phyloP scores from a whole-genome alignment of 2,329 filamentous ascomycete species.

The Penicillium palitans region DNA sequence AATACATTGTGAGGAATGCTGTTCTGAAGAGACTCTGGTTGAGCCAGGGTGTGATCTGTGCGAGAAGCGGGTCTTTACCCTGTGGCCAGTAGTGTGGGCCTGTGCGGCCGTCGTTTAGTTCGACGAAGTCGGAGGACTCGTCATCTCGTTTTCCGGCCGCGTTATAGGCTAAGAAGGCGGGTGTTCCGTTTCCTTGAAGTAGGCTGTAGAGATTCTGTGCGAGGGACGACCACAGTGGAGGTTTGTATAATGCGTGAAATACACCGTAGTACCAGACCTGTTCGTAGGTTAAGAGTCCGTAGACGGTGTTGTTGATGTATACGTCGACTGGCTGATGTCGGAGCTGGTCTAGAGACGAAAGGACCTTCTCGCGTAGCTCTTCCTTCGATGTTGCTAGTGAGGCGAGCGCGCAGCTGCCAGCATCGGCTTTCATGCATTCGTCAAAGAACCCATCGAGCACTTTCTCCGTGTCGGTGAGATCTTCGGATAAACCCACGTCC shows the following conservation, averaged over 20 bases:
- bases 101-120: constrained; percentile 8
- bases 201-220: constrained; percentile 7
- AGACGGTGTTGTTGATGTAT: constrained; percentile 21
- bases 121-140: constrained; percentile 3
- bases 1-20: neutral
- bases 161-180: constrained; percentile 9
- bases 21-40: constrained; percentile 8
- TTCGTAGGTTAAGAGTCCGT: constrained; percentile 20
- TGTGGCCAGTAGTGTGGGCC: constrained; percentile 8
- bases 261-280: constrained; percentile 26
- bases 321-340: constrained; percentile 20
- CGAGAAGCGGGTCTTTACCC: neutral
- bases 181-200: constrained; percentile 9
- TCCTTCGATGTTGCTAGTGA: constrained; percentile 5
- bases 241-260: constrained; percentile 2
- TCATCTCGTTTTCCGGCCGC: neutral
- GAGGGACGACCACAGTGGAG: constrained; percentile 3
- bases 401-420: neutral
- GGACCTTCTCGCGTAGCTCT: neutral
- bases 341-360: constrained; percentile 4
- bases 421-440: constrained; percentile 7
- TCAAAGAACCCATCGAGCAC: constrained; percentile 17
- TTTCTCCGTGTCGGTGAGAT: constrained; percentile 19
- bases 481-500: constrained; percentile 10
- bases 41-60: constrained; percentile 5